A percentile compares a stretch with the other conserved stretches of the same genome.
phyloP scores from a whole-genome alignment of 768 basidiomycete genomes.

The Mrakia blollopis region DNA sequence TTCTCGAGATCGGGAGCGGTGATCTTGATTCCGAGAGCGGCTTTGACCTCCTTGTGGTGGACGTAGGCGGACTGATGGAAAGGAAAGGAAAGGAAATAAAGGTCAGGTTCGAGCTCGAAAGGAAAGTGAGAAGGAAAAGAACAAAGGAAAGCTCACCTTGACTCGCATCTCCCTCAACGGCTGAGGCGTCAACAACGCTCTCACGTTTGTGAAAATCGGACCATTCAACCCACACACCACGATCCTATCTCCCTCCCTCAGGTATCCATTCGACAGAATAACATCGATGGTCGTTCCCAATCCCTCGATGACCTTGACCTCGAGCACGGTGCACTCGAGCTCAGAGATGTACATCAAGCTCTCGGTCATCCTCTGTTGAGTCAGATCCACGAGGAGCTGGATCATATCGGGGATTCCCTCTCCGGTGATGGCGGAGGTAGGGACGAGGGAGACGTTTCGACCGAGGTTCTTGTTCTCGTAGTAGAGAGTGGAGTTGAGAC shows the following conservation, averaged over 20 bases:
- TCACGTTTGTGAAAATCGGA: constrained; percentile 88
- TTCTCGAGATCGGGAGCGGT: constrained; percentile 93
- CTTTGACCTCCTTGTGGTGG: constrained; percentile 95
- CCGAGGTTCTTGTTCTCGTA: constrained; percentile 96
- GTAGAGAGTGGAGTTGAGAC: constrained; percentile 88
- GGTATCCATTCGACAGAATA: constrained; percentile 85
- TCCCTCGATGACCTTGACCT: constrained; percentile 98
- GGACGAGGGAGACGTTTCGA: constrained; percentile 90
- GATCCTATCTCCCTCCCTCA: constrained; percentile 86
- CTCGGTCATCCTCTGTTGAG: constrained; percentile 96
- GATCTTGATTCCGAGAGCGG: constrained; percentile 93
- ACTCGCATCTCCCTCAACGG: constrained; percentile 90
- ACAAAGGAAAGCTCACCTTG: constrained; percentile 57
- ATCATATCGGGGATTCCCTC: constrained; percentile 99
- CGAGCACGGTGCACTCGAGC: constrained; percentile 93
- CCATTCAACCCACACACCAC: constrained; percentile 96
- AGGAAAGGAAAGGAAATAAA: neutral
- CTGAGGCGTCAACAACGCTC: constrained; percentile 91
- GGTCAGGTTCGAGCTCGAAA: constrained; percentile 10
- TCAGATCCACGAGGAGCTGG: constrained; percentile 93
- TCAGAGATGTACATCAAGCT: constrained; percentile 96
- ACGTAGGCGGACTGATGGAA: constrained; percentile 79
- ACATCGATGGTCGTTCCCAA: constrained; percentile 97
- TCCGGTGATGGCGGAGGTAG: constrained; percentile 95
- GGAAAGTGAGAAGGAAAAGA: neutral